These are phyloP conservation scores for Cutaneotrichosporon cutaneum DNA, from an alignment of 1,284 basidiomycete genomes.

Conservation along the genomic window DNA sequence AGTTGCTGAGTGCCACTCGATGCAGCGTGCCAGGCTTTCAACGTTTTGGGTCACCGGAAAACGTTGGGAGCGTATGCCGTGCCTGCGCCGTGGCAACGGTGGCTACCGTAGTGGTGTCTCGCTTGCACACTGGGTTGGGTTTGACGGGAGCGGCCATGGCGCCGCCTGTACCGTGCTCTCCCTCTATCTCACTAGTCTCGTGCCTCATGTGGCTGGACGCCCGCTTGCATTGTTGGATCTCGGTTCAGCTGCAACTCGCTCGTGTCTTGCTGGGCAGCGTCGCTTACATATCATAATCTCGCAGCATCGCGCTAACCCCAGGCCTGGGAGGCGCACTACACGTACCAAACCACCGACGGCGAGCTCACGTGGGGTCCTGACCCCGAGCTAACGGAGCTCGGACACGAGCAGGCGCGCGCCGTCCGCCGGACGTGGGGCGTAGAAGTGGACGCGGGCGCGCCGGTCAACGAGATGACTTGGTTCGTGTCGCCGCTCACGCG, in stretches of 20 bases:
- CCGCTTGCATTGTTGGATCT: too few relatives aligned
- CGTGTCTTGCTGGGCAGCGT: background rate
- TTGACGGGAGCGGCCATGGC: too few relatives aligned
- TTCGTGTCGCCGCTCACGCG: slow-evolving; percentile 73
- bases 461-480: slow-evolving; percentile 60
- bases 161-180: too few relatives aligned
- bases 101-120: too few relatives aligned
- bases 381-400: slow-evolving; percentile 67
- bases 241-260: too few relatives aligned
- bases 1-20: too few relatives aligned
- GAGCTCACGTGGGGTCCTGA: slow-evolving; percentile 80
- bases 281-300: background rate
- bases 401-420: slow-evolving; percentile 63
- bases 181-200: too few relatives aligned
- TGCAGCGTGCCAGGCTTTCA: too few relatives aligned
- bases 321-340: slow-evolving; percentile 61
- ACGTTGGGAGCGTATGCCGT: too few relatives aligned
- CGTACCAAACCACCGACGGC: slow-evolving; percentile 67
- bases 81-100: too few relatives aligned
- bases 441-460: slow-evolving; percentile 60
- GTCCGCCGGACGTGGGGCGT: slow-evolving; percentile 61
- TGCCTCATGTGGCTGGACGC: background rate
- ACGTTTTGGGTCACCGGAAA: too few relatives aligned
- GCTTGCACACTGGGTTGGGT: too few relatives aligned
- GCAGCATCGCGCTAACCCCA: slow-evolving; percentile 20